Conservation (phyloP, 2,329 filamentous ascomycete genomes). For the Westerdykella ornata region DNA sequence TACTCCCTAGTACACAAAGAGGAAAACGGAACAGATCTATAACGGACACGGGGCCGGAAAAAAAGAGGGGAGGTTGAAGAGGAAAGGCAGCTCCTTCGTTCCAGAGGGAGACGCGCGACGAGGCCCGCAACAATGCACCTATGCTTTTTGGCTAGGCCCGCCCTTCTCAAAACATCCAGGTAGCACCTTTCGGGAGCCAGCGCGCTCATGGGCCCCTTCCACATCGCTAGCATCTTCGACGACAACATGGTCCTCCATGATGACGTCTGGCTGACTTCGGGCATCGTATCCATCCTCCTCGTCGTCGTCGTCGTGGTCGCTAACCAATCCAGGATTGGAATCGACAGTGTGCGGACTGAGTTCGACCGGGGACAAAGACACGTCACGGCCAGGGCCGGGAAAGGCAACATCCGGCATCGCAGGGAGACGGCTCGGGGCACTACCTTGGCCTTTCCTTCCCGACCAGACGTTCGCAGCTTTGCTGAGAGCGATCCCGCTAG, state of each 20-base stretch:
- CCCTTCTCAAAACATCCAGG: slow-evolving; percentile 31
- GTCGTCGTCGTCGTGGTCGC: slow-evolving; percentile 46
- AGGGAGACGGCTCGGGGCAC: slow-evolving; percentile 24
- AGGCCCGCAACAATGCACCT: slow-evolving; percentile 8
- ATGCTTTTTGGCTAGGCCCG: slow-evolving; percentile 32
- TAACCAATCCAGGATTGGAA: slow-evolving; percentile 46
- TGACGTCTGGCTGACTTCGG: slow-evolving; percentile 31
- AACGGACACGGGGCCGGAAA: slow-evolving; percentile 8
- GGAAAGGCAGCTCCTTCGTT: slow-evolving; percentile 4
- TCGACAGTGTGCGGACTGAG: slow-evolving; percentile 45
- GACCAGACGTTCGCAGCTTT: slow-evolving; percentile 26
- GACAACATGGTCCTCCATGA: slow-evolving; percentile 32
- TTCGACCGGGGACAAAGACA: slow-evolving; percentile 28
- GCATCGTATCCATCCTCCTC: slow-evolving; percentile 38
- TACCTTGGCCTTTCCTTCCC: slow-evolving; percentile 28
- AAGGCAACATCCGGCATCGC: slow-evolving; percentile 16
- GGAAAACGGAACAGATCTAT: slow-evolving; percentile 14
- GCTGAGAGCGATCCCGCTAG: slow-evolving; percentile 19
- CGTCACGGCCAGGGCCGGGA: slow-evolving; percentile 11
- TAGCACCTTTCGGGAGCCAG: slow-evolving; percentile 27
- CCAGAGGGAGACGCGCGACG: too few species aligned
- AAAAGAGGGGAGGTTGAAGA: slow-evolving; percentile 9
- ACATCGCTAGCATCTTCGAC: slow-evolving; percentile 37
- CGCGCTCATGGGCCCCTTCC: slow-evolving; percentile 31
- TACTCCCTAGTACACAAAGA: slow-evolving; percentile 5